Evolutionary conservation across 306 rosid genomes (phyloP).

Genomic region (Quercus dentata): DNA sequence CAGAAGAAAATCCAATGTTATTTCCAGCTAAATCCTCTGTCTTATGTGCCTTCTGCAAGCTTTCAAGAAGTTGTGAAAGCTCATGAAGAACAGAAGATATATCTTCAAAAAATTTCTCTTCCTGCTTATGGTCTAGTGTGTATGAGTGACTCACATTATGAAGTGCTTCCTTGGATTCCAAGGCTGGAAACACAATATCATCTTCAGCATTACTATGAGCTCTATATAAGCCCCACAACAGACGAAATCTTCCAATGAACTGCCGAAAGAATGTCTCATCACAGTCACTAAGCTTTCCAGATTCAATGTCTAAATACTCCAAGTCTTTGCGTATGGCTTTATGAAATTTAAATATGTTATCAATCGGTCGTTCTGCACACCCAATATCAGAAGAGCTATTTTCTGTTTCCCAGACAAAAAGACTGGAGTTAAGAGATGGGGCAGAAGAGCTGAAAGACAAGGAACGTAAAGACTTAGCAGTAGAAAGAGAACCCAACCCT

Average conservation of each 20-base stretch:
- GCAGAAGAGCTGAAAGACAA: slow-evolving; percentile 78
- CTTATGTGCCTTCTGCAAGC: slow-evolving; percentile 38
- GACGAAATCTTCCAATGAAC: slow-evolving; percentile 92
- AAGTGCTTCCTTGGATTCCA: slow-evolving; percentile 96
- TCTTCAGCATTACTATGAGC: slow-evolving; percentile 99
- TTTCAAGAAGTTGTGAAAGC: slow-evolving; percentile 81
- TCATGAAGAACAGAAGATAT: slow-evolving; percentile 79
- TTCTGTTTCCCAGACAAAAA: slow-evolving; percentile 92
- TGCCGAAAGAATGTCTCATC: slow-evolving; percentile 71
- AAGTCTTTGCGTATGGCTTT: slow-evolving; percentile 96
- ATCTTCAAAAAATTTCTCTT: slow-evolving; percentile 87
- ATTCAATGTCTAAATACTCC: slow-evolving; percentile 95
- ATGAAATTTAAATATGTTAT: slow-evolving; percentile 96
- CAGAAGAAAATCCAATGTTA: slow-evolving; percentile 32
- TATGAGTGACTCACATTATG: slow-evolving; percentile 98
- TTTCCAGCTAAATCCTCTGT: slow-evolving; percentile 41
- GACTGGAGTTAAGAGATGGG: slow-evolving; percentile 93
- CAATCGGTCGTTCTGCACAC: slow-evolving; percentile 87
- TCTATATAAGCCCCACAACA: slow-evolving; percentile 97
- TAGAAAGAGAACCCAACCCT: slow-evolving; percentile 70
- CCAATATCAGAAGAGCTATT: slow-evolving; percentile 54
- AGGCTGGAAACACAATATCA: slow-evolving; percentile 94
- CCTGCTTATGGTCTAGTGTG: slow-evolving; percentile 92
- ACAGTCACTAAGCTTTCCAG: slow-evolving; percentile 90
- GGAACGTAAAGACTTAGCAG: slow-evolving; percentile 82